These are phyloP conservation scores for Fusarium algeriense DNA, from an alignment of 2,329 filamentous ascomycete genomes.

Conservation along the genomic window DNA sequence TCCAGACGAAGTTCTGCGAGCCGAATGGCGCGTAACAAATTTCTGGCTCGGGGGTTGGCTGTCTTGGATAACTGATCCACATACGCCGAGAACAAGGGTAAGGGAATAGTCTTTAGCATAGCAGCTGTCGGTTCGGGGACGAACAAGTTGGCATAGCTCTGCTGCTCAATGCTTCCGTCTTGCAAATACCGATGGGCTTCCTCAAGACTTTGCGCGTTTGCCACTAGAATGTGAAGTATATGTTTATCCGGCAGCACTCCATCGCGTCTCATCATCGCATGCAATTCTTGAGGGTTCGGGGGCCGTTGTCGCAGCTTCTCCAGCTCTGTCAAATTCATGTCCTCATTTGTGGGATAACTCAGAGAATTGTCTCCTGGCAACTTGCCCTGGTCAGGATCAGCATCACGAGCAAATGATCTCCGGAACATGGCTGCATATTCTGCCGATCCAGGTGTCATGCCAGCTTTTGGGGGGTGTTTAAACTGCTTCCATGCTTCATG, in stretches of 20 bases:
- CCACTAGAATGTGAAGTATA: slow-evolving; percentile 68
- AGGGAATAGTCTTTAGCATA: slow-evolving; percentile 43
- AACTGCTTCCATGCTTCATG: slow-evolving; percentile 71
- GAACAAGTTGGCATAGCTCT: slow-evolving; percentile 35
- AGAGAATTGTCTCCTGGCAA: slow-evolving; percentile 72
- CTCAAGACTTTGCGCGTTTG: slow-evolving; percentile 61
- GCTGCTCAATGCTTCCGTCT: slow-evolving; percentile 53
- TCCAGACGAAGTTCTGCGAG: slow-evolving; percentile 47
- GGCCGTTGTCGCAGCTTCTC: slow-evolving; percentile 73
- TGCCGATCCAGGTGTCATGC: slow-evolving; percentile 52
- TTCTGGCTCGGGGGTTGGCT: slow-evolving; percentile 36
- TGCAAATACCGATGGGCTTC: slow-evolving; percentile 63
- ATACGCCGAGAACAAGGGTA: slow-evolving; percentile 63
- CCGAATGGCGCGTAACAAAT: slow-evolving; percentile 50
- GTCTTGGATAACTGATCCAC: slow-evolving; percentile 53
- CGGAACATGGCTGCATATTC: slow-evolving; percentile 72
- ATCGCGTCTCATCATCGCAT: slow-evolving; percentile 66
- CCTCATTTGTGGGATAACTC: slow-evolving; percentile 53
- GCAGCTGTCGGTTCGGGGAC: slow-evolving; percentile 41
- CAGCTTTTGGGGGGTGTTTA: slow-evolving; percentile 52
- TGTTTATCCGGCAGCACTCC: slow-evolving; percentile 62
- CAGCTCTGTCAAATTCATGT: slow-evolving; percentile 70
- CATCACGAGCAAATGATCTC: slow-evolving; percentile 61
- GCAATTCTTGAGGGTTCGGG: slow-evolving; percentile 70
- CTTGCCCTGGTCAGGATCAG: slow-evolving; percentile 43